These are phyloP conservation scores for Pseudogymnoascus sp. DNA, from an alignment of 2,329 filamentous ascomycete genomes.

Conservation along the genomic window DNA sequence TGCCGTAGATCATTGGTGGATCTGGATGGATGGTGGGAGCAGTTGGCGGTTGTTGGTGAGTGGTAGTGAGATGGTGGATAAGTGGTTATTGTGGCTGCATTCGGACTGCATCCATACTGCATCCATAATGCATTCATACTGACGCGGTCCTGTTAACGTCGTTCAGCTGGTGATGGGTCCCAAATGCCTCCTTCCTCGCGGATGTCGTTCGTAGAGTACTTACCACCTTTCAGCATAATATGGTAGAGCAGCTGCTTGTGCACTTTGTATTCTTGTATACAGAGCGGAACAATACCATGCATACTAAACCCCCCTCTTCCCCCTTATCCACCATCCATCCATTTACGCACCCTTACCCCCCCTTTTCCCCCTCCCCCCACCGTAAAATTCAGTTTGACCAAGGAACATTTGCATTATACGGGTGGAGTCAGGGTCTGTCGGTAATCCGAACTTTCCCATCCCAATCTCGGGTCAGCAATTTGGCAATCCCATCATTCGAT, in stretches of 20 bases:
- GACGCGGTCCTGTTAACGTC: background rate
- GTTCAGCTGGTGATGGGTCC: conserved; percentile 3
- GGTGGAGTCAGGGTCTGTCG: background rate
- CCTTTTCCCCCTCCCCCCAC: background rate
- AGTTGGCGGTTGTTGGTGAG: background rate
- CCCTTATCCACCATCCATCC: conserved; percentile 2
- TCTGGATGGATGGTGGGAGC: conserved; percentile 15
- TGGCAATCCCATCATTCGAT: background rate
- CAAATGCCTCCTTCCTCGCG: background rate
- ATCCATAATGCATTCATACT: background rate
- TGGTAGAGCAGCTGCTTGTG: background rate
- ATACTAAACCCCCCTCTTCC: background rate
- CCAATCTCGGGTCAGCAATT: background rate
- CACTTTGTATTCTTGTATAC: background rate
- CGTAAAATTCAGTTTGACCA: background rate
- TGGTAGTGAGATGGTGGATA: background rate
- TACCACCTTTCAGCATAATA: background rate
- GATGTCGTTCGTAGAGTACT: background rate
- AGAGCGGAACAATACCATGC: background rate
- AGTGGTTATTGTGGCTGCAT: background rate
- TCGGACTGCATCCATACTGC: background rate
- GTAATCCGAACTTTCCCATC: background rate
- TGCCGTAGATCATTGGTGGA: conserved; percentile 18
- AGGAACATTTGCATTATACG: background rate
- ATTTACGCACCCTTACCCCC: background rate